Evolutionary conservation across 345 rosid genomes (phyloP).

Genomic region (Psidium guajava): DNA sequence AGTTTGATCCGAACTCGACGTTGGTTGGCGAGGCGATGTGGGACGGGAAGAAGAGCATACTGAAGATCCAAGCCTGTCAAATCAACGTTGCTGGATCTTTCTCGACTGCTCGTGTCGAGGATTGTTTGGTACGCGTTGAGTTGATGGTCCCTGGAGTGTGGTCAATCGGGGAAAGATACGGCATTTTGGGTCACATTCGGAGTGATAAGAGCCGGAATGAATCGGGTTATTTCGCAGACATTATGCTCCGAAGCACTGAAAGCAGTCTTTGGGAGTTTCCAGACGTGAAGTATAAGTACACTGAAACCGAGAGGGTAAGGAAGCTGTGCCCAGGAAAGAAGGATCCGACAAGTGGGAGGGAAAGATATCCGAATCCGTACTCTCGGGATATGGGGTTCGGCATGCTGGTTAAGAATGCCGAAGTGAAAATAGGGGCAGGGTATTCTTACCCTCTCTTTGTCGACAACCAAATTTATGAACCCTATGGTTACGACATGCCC

Average conservation of each 20-base stretch:
- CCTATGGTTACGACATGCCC: not conserved
- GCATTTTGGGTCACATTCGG: constrained; percentile 24
- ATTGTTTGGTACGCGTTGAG: constrained; percentile 28
- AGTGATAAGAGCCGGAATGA: constrained; percentile 11
- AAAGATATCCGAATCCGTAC: constrained; percentile 12
- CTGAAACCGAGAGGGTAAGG: constrained; percentile 16
- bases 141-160: constrained; percentile 20
- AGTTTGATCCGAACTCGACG: constrained; percentile 3
- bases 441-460: constrained; percentile 22
- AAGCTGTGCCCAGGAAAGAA: constrained; percentile 12
- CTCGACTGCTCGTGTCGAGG: constrained; percentile 25
- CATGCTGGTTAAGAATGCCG: constrained; percentile 6
- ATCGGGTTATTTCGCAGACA: constrained; percentile 15
- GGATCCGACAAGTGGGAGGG: constrained; percentile 1
- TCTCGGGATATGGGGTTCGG: constrained; percentile 23
- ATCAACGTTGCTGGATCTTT: constrained; percentile 13
- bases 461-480: constrained; percentile 11
- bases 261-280: not conserved
- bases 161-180: constrained; percentile 16
- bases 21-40: constrained; percentile 44
- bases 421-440: constrained; percentile 14
- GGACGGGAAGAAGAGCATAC: constrained; percentile 23
- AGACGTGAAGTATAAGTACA: constrained; percentile 24
- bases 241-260: constrained; percentile 4
- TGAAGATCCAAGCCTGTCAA: constrained; percentile 20